phyloP scores from a whole-genome alignment of 768 basidiomycete species.

The Hydnomerulius pinastri region DNA sequence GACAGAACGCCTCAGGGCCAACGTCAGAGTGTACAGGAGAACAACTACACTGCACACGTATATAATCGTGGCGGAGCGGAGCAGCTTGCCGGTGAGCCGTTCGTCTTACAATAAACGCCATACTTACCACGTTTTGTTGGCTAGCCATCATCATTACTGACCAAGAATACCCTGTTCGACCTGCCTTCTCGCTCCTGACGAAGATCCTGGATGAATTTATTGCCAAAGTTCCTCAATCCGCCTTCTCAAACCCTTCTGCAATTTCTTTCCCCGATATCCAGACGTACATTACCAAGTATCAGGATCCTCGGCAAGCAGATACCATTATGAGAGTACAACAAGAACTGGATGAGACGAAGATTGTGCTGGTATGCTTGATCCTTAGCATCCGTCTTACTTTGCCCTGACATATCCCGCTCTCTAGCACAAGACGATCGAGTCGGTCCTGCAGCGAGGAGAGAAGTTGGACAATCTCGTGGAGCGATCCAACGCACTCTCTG shows the following conservation, averaged over 20 bases:
- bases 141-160: slow-evolving; percentile 93
- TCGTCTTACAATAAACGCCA: not conserved
- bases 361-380: slow-evolving; percentile 73
- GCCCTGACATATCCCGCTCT: not conserved
- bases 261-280: slow-evolving; percentile 79
- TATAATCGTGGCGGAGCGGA: slow-evolving; percentile 90
- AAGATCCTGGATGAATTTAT: slow-evolving; percentile 94
- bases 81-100: slow-evolving; percentile 71
- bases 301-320: slow-evolving; percentile 96
- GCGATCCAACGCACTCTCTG: slow-evolving; percentile 83
- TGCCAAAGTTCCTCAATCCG: slow-evolving; percentile 71
- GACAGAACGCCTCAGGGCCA: slow-evolving; percentile 87
- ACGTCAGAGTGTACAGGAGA: slow-evolving; percentile 93
- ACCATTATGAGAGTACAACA: slow-evolving; percentile 98
- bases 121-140: slow-evolving; percentile 8
- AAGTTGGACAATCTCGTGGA: slow-evolving; percentile 96
- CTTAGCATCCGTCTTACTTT: not conserved
- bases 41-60: slow-evolving; percentile 89
- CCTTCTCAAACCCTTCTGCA: slow-evolving; percentile 62
- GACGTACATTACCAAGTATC: slow-evolving; percentile 86
- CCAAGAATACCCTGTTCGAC: slow-evolving; percentile 94
- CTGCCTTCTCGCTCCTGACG: slow-evolving; percentile 92
- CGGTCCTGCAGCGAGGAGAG: slow-evolving; percentile 93
- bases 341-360: slow-evolving; percentile 99
- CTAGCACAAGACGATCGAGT: slow-evolving; percentile 99